Evolutionary conservation across 2,329 filamentous ascomycete genomes (phyloP), one percentile per base, ranked within the genome.

Genomic region (Pseudogymnoascus sp.): DNA sequence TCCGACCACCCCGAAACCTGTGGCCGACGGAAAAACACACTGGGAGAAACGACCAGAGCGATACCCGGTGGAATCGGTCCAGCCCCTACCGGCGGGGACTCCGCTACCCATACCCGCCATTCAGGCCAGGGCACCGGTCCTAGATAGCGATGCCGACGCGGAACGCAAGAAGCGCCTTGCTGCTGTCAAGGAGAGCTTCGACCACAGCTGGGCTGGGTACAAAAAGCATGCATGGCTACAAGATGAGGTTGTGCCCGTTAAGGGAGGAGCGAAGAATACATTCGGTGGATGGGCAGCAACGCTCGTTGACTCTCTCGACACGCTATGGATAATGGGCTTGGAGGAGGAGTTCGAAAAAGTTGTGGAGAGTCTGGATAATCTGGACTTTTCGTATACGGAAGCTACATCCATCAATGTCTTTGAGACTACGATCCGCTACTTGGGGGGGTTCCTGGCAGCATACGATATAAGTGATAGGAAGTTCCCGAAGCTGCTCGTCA

Each of bases 241-340:
- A 68, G 94, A 97, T 71, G 94, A 97, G 76, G 76, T 97, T 14
- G 81, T 77, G 49, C 94, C 94, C 1, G 78, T 93, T 8, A 83
- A 84, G 31, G 86, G 86, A 60, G 78, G 76, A 12, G 84, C 79
- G 66, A 83, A 84, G 16, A 89, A 97, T 71, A 90, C 91, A 0
- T 97, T 97, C 74, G 93, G 91, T 71, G 91, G 89, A 59, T 96
- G 92, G 92, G 90, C 90, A 16, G 92, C 92, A 14, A 95, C 92
- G 0, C 73, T 96, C 65, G 89, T 96, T 4, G 92, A 96, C 76
- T 79, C 84, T 1, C 77, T 93, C 60, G 91, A 96, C 71, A 92
- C 91, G 0, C 78, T 96, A 2, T 95, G 90, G 89, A 92, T 96
- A 68, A 92, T 93, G 83, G 90, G 84, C 26, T 71, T 95, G 72